Base-by-base conservation (phyloP, 129 eudicot genomes). In the Flaveria robusta region DNA sequence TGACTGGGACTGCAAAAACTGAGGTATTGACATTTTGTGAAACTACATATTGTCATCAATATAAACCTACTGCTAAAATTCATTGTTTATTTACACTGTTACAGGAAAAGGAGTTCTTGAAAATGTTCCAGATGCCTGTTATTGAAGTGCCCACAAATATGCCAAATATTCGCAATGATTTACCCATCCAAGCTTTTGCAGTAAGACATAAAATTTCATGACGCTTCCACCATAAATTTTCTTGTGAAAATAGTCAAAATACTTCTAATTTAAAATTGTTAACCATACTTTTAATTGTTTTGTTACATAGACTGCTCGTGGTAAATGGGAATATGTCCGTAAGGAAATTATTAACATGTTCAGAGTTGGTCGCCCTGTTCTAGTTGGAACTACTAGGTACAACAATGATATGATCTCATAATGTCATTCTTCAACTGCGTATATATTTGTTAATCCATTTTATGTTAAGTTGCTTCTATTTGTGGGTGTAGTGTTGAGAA, bases 1-100 rank as follows among this genome's bases (percentile, higher is more conserved):
- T 95, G 99, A 95, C 97, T 15, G 99, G 99, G 72, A 95, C 99
- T 42, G 99, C 99, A 85, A 95, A 95, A 85, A 95, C 99, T n/a
- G 99, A 95, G 87, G 99, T 91, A 86, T 66, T 79, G 19, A 62
- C 78, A 65, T 76, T 75, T 76, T 37, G 27, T 81, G 19, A 67
- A 45, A 70, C 23, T 19, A 50, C 23, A 60, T 27, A 49, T 15
- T 31, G n/a, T 66, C 27, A 73, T 34, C 0, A 84, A 60, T 29
- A 42, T 37, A 24, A 41, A 19, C 16, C 65, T 39, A 60, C 68
- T 70, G 19, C 68, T 74, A 59, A 2, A 26, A 43, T 31, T 64
- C 49, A 46, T 22, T 68, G 12, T n/a, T 42, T n/a, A 22, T 50
- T 63, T 60, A 80, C 64, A 15, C 67, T 84, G 63, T 74, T 81